Evolutionary conservation across 176 grass and related monocot genomes (phyloP), one percentile per base, ranked within the genome.

Genomic region (Avena eriantha): DNA sequence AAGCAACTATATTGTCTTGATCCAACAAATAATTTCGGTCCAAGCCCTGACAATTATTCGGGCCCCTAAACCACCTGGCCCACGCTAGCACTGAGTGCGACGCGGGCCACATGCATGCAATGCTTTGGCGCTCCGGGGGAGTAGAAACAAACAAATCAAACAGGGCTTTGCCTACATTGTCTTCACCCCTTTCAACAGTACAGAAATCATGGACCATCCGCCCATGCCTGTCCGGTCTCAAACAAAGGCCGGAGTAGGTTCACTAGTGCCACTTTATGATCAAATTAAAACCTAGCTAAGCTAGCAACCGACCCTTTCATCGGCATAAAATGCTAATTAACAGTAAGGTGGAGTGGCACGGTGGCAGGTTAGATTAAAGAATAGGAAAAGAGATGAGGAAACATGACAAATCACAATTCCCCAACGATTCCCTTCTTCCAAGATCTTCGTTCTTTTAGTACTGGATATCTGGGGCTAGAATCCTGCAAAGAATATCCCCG

Each of bases 71-170:
- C 54, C 50, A 13, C 0, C 65, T 66, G 80, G 56, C 47, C 74
- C 80, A 83, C 33, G 47, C 56, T 56, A 83, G 36, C 39, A 41
- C 39, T 74, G 66, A 83, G 76, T 73, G 80, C 55, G 58, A 43
- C 58, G 48, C 59, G 80, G 85, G 49, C 24, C 81, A 80, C 39
- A 41, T 41, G 39, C 35, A 36, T 45, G 7, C 43, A 53, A 39
- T 35, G 46, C n/a, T 22, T 76, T 68, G 64, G 33, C 75, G 57
- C 47, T 46, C 55, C 58, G 36, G 50, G 16, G 50, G 50, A 54
- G 16, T 47, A 70, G 7, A 80, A 84, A 80, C 10, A 75, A 90
- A 80, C 80, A 83, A 80, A 91, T 87, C 81, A 61, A 68, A 46
- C 67, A 59, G 68, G 51, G 50, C 67, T 70, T 70, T 59, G 85